Base-by-base conservation (phyloP, 352 stramenopile species). In the Globisporangium perplexum region DNA sequence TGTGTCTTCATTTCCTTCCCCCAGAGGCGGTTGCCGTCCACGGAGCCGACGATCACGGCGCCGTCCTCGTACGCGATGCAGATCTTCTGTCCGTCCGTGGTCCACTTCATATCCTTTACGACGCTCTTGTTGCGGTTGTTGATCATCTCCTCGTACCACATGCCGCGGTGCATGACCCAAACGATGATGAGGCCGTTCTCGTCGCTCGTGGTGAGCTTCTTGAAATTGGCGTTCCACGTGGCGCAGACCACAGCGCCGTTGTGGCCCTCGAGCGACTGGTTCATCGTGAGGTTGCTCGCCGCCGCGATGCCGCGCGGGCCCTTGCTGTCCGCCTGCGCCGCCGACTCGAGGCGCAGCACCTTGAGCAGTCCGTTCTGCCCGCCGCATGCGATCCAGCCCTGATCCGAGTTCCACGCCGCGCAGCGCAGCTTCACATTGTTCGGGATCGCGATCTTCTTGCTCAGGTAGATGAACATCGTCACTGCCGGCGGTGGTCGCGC, bases 141-240 rank as follows among this genome's bases (percentile, higher is more conserved):
- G 63, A 98, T 98, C 93, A 98, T 98, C 66, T 98, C 92, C 56
- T 98, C 93, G 71, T 93, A 98, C 90, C 93, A 98, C 71, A 96
- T 92, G 41, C 88, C 81, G 50, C 82, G 77, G 59, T 98, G 93
- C 53, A 98, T 76, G 64, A 97, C 95, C 93, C 93, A 98, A 11
- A 98, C 93, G 54, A 98, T 98, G 69, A 98, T 98, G 11, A 98
- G 72, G 8, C 93, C 93, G 56, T 96, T 94, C 63, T 98, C 86
- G 68, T 98, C 93, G 66, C 82, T 96, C 14, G 92, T 98, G 11
- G 92, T 98, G 53, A 98, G 88, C 72, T 98, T 98, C 59, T 95
- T 91, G 59, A 92, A 97, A 60, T 83, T 91, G 57, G 86, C 84
- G 62, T 98, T 98, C 93, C 93, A 98, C 36, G 90, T 95, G 30